Evolutionary conservation across 2,329 filamentous ascomycete genomes (phyloP).

Genomic region (Pseudogymnoascus sp.): DNA sequence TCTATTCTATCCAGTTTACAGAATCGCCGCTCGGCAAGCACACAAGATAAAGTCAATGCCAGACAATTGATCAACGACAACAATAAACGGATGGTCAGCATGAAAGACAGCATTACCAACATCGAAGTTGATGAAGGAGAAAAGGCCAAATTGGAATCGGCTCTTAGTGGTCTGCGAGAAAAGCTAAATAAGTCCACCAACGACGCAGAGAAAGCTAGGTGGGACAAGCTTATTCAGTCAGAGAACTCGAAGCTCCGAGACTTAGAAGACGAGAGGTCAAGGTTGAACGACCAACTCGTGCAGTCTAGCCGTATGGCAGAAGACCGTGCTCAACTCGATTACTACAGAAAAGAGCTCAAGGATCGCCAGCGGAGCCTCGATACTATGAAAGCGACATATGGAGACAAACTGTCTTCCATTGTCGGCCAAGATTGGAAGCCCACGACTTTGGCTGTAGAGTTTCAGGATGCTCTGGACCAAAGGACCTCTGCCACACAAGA

Average conservation of each 20-base stretch:
- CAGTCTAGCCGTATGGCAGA: conserved; percentile 74
- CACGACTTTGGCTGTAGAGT: conserved; percentile 61
- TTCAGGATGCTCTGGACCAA: conserved; percentile 53
- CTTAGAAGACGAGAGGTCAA: conserved; percentile 64
- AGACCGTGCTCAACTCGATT: conserved; percentile 76
- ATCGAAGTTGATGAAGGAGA: conserved; percentile 81
- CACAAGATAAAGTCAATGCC: conserved; percentile 66
- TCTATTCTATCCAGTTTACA: conserved; percentile 64
- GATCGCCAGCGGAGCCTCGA: conserved; percentile 68
- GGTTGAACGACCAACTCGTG: conserved; percentile 70
- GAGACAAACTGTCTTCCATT: conserved; percentile 57
- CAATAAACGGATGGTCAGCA: conserved; percentile 57
- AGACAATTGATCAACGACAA: conserved; percentile 66
- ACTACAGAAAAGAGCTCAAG: conserved; percentile 70
- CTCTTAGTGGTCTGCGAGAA: conserved; percentile 60
- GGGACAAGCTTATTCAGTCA: conserved; percentile 62
- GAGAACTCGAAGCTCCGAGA: conserved; percentile 58
- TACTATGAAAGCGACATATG: conserved; percentile 69
- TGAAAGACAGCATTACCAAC: conserved; percentile 62
- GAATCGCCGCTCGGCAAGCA: conserved; percentile 62
- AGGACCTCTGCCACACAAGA: conserved; percentile 53
- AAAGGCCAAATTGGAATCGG: conserved; percentile 67
- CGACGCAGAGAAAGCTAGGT: conserved; percentile 55
- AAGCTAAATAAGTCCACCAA: conserved; percentile 54
- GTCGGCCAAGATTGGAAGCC: conserved; percentile 62